A percentile compares a stretch with the other conserved stretches of the same genome.
Evolutionary conservation across 257 asterid species (phyloP).

Genomic region (Solanum microdontum): DNA sequence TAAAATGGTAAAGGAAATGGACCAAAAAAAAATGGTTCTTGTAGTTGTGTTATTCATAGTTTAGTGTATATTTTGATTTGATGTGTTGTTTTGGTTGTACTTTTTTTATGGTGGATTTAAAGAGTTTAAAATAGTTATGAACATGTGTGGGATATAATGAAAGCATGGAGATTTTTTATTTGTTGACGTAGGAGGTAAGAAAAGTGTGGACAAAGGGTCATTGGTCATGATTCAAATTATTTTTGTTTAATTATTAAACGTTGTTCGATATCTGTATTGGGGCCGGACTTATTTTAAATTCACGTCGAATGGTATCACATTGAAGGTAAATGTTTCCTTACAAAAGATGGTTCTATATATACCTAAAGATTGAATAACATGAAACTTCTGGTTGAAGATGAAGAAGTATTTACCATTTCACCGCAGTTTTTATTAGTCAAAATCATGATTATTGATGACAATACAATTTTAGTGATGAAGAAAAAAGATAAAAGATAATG

Average conservation of each 20-base stretch:
- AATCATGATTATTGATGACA: constrained; percentile 5
- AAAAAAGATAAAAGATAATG: neutral
- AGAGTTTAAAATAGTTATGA: neutral
- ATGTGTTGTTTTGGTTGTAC: neutral
- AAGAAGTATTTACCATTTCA: neutral
- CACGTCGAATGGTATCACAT: neutral
- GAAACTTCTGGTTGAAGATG: too few species aligned
- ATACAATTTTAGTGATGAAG: constrained; percentile 7
- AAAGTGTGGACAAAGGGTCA: constrained; percentile 17
- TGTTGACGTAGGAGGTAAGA: constrained; percentile 57
- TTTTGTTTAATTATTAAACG: neutral
- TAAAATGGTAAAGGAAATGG: constrained; percentile 28
- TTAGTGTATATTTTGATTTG: neutral
- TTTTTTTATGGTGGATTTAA: neutral
- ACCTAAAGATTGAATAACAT: neutral
- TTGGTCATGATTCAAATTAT: neutral
- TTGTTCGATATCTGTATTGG: neutral
- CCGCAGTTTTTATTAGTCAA: neutral
- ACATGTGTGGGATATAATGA: neutral
- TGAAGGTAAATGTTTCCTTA: neutral
- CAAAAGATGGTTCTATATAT: neutral
- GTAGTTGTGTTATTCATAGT: constrained; percentile 34
- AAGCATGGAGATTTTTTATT: neutral
- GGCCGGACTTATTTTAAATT: neutral
- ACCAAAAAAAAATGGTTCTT: constrained; percentile 32